These are phyloP conservation scores for Apodospora peruviana DNA, from an alignment of 495 filamentous ascomycete species.

Conservation along the genomic window DNA sequence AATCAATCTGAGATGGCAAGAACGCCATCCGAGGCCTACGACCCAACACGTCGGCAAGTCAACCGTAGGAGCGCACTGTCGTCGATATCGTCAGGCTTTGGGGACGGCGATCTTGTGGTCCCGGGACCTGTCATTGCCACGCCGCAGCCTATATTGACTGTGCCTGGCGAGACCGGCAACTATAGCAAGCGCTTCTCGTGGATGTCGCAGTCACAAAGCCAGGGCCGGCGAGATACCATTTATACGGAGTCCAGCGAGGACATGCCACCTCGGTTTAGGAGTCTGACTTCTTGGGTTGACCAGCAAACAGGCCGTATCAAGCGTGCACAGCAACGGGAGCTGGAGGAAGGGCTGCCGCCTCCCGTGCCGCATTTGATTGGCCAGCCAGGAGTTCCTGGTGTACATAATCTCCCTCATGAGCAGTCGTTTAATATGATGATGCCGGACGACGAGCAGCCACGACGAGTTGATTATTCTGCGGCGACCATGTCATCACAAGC, in stretches of 20 bases:
- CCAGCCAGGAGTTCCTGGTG: conserved; percentile 22
- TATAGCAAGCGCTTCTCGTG: conserved; percentile 32
- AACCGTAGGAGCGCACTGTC: conserved; percentile 38
- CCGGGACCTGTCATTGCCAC: conserved; percentile 2
- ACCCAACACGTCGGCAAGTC: conserved; percentile 24
- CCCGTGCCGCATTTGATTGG: conserved; percentile 21
- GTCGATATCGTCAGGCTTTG: conserved; percentile 51
- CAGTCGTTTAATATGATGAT: conserved; percentile 29
- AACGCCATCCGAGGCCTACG: conserved; percentile 28
- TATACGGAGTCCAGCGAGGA: conserved; percentile 46
- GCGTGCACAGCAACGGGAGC: conserved; percentile 25
- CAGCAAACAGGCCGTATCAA: conserved; percentile 46
- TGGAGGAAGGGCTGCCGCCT: conserved; percentile 13
- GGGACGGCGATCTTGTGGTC: conserved; percentile 45
- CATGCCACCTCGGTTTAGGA: conserved; percentile 48
- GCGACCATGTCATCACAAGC: not conserved
- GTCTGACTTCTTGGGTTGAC: conserved; percentile 56
- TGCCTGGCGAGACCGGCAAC: conserved; percentile 6
- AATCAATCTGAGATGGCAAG: conserved; percentile 33
- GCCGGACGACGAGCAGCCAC: conserved; percentile 26
- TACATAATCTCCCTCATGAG: conserved; percentile 28
- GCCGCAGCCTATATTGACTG: conserved; percentile 9
- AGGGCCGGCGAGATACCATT: conserved; percentile 33
- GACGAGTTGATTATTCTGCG: conserved; percentile 15
- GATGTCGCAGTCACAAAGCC: conserved; percentile 19